Base-by-base conservation (phyloP, 169 alveolate species). In the Haemoproteus tartakovskyi region DNA sequence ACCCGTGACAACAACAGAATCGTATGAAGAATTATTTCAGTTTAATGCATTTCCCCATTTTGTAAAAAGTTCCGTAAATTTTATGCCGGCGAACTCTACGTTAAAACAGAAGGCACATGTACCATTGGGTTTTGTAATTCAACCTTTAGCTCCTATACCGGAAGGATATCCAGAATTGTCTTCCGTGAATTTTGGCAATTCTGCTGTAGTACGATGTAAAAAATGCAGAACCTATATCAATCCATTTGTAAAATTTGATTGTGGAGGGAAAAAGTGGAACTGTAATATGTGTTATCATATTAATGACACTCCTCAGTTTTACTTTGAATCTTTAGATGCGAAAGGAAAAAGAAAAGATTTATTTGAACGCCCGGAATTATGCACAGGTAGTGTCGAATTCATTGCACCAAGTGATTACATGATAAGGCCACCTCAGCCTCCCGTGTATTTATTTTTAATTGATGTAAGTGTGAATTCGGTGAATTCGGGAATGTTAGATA, bases 391-490 rank as follows among this genome's bases (percentile, higher is more conserved):
- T 48, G 93, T 93, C 51, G 99, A 98, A 60, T 94, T 94, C 79
- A 87, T 95, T 29, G 99, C 98, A 11, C 93, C 99, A 12, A 95
- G 94, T 37, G 98, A 95, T 87, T 96, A 96, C 82, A 96, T 95
- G 97, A 93, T 92, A 22, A 88, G 99, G 38, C 98, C 98, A 1
- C 99, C 99, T 2, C 96, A 93, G 91, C 97, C 98, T 1, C 97
- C 98, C 2, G 94, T 94, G n/a, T 96, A 86, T 80, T 86, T 96
- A 79, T 90, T 90, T 62, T 80, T 91, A 19, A 79, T 95, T 37
- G 99, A 96, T 78, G 98, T 95, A 40, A 91, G 97, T 5, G 85
- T 87, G 43, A 89, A 90, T 14, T 92, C 98, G 2, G 95, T 96
- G 0, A 91, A 93, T 60, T 87, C 96, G 8, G 98, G 99, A 27